Base-by-base conservation (phyloP, 352 stramenopile species). In the Globisporangium cylindrosporum region DNA sequence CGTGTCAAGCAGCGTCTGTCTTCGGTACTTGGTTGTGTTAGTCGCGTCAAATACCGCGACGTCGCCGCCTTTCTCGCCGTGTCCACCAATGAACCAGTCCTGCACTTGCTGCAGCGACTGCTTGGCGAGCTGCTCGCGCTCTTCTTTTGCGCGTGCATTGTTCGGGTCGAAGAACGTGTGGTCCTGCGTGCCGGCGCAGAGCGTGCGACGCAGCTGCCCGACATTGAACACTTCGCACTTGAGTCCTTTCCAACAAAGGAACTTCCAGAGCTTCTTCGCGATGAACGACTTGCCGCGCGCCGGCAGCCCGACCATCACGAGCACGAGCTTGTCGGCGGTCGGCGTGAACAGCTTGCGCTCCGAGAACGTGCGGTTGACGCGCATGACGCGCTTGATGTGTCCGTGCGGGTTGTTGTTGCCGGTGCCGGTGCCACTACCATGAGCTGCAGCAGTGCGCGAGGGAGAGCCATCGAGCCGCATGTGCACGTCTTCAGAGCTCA, bases 231-330 rank as follows among this genome's bases (percentile, higher is more conserved):
- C 93, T 43, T 92, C 74, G 57, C 74, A 83, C 67, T 86, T 77
- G 51, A 89, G 74, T n/a, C 86, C 86, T 62, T 93, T 94, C 86
- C 86, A 94, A 64, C 76, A 86, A 25, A 92, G 75, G 65, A 91
- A 92, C 70, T 91, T 92, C 62, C 77, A 82, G 2, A 94, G 76
- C 64, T 97, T 97, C 71, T 98, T 97, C 61, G 94, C 92, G 72
- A 98, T 98, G 73, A 98, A 97, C 60, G 95, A 98, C 74, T 99
- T 99, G 58, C 96, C 96, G 10, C 93, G 95, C 1, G 91, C 96
- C 0, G 96, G 96, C 8, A 99, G 73, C 0, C 96, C 96, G 27
- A 98, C 95, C 92, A 99, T 98, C 24, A 98, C 89, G 34, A 99
- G 86, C 61, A 98, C 92, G 15, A 99, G 80, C 67, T 98, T 98